Evolutionary conservation across 371 early-diverging fungal genomes (phyloP).

Genomic region (Gilbertella persicaria): DNA sequence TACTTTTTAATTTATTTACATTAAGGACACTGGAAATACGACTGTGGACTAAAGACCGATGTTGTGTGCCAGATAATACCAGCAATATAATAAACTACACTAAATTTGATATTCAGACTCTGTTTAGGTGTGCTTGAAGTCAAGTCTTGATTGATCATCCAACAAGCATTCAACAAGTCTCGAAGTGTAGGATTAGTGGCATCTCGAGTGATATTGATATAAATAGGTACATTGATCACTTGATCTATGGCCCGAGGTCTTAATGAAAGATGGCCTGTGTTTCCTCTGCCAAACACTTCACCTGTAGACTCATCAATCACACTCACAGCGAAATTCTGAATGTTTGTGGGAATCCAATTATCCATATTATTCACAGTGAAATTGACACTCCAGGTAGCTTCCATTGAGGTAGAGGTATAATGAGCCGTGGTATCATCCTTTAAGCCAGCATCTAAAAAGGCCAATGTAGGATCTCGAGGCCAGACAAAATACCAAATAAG

Average conservation of each 20-base stretch:
- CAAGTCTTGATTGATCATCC: conserved; percentile 6
- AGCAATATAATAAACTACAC: conserved; percentile 28
- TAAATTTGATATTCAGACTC: conserved; percentile 24
- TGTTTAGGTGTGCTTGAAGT: conserved; percentile 4
- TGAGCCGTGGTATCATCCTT: conserved; percentile 1
- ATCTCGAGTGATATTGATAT: conserved; percentile 13
- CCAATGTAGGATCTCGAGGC: conserved; percentile 37
- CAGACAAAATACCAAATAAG: conserved; percentile 48
- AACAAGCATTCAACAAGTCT: conserved; percentile 8
- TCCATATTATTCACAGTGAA: conserved; percentile 29
- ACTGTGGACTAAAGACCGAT: background rate
- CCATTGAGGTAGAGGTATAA: conserved; percentile 13
- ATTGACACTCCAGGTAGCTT: conserved; percentile 30
- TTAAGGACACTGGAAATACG: background rate
- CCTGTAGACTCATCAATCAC: conserved; percentile 23
- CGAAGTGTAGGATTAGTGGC: conserved; percentile 12
- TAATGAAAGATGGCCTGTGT: conserved; percentile 12
- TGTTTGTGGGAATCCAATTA: conserved; percentile 34
- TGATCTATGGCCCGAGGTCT: conserved; percentile 12
- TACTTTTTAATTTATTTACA: too few species aligned
- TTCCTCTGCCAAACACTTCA: conserved; percentile 18
- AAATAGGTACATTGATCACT: conserved; percentile 8
- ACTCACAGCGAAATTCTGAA: conserved; percentile 18
- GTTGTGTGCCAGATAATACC: conserved; percentile 29
- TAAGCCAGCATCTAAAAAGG: conserved; percentile 19